These are phyloP conservation scores for Darksidea phi DNA, from an alignment of 495 filamentous ascomycete species.

Conservation along the genomic window DNA sequence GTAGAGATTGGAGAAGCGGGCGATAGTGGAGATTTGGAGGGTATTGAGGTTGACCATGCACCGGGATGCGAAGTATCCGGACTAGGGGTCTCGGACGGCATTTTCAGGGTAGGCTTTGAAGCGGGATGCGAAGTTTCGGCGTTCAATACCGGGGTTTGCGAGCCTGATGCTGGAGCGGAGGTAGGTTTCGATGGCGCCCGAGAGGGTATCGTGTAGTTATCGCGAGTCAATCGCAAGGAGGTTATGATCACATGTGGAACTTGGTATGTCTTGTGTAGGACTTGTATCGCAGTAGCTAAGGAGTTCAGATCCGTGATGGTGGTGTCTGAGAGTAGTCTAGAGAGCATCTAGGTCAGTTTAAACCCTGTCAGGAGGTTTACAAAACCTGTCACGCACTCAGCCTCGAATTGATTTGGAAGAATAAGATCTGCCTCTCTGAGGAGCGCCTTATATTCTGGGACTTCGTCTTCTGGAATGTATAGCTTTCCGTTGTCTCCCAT, in stretches of 20 bases:
- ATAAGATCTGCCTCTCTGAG: conserved; percentile 83
- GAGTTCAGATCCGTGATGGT: conserved; percentile 74
- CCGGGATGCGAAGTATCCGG: not conserved
- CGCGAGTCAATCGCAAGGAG: conserved; percentile 59
- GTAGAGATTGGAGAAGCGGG: conserved; percentile 7
- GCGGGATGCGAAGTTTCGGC: conserved; percentile 22
- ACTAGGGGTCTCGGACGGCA: not conserved
- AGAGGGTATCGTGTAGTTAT: conserved; percentile 40
- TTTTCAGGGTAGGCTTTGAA: conserved; percentile 6
- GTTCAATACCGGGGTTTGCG: conserved; percentile 9
- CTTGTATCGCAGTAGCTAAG: conserved; percentile 69
- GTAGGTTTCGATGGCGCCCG: conserved; percentile 39
- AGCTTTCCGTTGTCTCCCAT: conserved; percentile 94
- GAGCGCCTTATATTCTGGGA: conserved; percentile 82
- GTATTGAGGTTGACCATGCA: conserved; percentile 1
- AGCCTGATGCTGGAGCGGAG: conserved; percentile 6
- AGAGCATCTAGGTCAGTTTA: not conserved
- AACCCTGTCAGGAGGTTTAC: not conserved
- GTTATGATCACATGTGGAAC: conserved; percentile 93
- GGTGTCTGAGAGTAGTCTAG: conserved; percentile 76
- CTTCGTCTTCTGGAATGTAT: conserved; percentile 85
- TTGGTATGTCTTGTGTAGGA: conserved; percentile 70
- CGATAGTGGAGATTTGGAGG: not conserved
- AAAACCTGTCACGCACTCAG: conserved; percentile 62
- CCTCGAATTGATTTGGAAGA: conserved; percentile 94